Evolutionary conservation across 139 green algal species (phyloP), one percentile per base, ranked within the genome.

Genomic region (Ettlia oleoabundans): DNA sequence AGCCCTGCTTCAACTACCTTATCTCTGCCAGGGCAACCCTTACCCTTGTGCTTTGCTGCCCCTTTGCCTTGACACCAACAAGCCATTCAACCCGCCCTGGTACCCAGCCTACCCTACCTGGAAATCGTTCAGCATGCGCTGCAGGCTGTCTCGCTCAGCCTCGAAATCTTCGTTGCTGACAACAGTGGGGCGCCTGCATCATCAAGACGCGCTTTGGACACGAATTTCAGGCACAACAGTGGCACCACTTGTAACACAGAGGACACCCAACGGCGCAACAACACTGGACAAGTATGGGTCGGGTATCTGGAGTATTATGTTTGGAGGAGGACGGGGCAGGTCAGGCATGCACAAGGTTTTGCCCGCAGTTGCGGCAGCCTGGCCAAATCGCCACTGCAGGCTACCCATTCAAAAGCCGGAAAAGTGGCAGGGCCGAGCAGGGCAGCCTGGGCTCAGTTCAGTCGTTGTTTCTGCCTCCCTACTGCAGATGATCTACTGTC

Each of bases 101-200:
- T 32, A 28, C 55, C 55, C 64, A 47, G 8, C 8, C 66, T n/a
- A 43, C 28, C 95, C 93, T 19, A n/a, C 41, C 73, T 94, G 68
- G 62, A 98, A 98, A 35, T 95, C 91, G 15, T 81, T 67, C 22
- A 98, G 94, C 91, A 96, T 98, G 66, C 95, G 88, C 81, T 90
- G 43, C 80, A 96, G 88, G 26, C 88, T 93, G 41, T 89, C 80
- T 53, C 90, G 89, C 71, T 94, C 92, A 8, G 87, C 82, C 63
- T 94, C 87, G 74, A 94, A 97, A 58, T 97, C 94, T 1, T 84
- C 64, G 22, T 82, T 33, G 8, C 78, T 86, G 18, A 94, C 89
- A 55, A 95, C 92, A 84, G 80, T 87, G 38, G 90, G 87, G 8
- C 89, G 81, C 47, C 79, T 92, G 76, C 64, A 82, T 64, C 64